Base-by-base conservation (phyloP, 1,139 yeast species). In the Geotrichum klebahnii region DNA sequence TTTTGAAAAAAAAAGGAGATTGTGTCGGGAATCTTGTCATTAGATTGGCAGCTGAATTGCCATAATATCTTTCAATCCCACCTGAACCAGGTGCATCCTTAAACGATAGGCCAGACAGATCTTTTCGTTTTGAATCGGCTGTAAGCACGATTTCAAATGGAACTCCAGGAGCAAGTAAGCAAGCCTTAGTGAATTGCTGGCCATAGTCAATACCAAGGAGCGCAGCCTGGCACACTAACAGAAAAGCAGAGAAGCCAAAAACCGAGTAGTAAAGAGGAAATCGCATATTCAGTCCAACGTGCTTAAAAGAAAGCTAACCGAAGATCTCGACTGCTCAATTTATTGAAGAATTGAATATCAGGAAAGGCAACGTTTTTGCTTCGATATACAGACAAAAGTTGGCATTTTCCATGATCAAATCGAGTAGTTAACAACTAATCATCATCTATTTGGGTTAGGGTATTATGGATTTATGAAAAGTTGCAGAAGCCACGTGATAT, bases 151-250 rank as follows among this genome's bases (percentile, higher is more conserved):
- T 77, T 62, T 92, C 98, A 64, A 89, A 82, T 17, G 90, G 84
- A 28, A 89, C 80, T 8, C 90, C 88, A 0, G 97, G 97, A 0
- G 97, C 96, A 44, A 94, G 84, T 48, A 92, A 73, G 46, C 84
- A 87, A 1, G 96, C 88, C 66, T 94, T 92, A 33, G 92, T 80
- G 72, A 76, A 85, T 63, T 89, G 95, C 53, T 86, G 84, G 49
- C 99, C 98, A 63, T 78, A 83, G 66, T 92, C 99, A 42, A 92
- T 74, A 24, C 97, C 97, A 46, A 92, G 70, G 16, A 92, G 78
- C 2, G 96, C 95, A 6, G 59, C 61, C 31, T 52, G 46, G 19
- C 50, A 43, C 3, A 17, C 44, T n/a, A 22, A 20, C 26, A 40
- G n/a, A 20, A 40, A 37, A 4, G 22, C 31, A 19, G 20, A 37